These are phyloP conservation scores for Penicillium macrosclerotiorum DNA, from an alignment of 495 filamentous ascomycete species.

Conservation along the genomic window DNA sequence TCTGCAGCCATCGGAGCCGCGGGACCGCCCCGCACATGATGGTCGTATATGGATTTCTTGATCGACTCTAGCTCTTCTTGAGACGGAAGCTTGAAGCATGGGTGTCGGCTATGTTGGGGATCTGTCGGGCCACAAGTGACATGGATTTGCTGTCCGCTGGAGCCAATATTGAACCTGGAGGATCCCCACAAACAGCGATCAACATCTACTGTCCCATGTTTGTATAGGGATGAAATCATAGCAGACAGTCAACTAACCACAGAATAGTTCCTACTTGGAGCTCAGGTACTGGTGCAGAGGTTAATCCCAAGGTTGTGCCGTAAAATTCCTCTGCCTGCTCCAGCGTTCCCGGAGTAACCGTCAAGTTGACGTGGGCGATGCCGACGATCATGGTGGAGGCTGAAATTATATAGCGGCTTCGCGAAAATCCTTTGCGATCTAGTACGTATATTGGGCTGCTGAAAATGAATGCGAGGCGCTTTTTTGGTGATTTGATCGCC, in stretches of 20 bases:
- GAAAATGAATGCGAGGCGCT: too few species aligned
- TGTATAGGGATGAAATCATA: not conserved
- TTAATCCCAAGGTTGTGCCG: conserved; percentile 51
- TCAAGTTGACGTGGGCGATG: conserved; percentile 60
- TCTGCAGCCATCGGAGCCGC: conserved; percentile 54
- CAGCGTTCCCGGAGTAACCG: conserved; percentile 53
- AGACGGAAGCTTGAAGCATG: conserved; percentile 53
- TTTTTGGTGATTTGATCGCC: too few species aligned
- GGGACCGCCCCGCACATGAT: conserved; percentile 46
- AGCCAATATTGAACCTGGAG: conserved; percentile 55
- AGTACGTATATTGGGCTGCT: too few species aligned
- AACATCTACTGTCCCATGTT: not conserved
- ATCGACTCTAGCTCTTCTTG: conserved; percentile 45
- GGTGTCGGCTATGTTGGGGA: conserved; percentile 45
- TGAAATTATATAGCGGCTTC: not conserved
- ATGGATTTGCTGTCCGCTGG: conserved; percentile 59
- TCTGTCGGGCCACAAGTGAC: conserved; percentile 53
- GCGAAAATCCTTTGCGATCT: not conserved
- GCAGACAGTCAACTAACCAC: conserved; percentile 36
- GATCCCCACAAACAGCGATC: not conserved
- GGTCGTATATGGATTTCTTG: conserved; percentile 52
- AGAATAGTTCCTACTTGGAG: conserved; percentile 47
- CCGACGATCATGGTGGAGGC: conserved; percentile 51
- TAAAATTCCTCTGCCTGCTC: conserved; percentile 56
- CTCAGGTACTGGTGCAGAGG: conserved; percentile 46